Evolutionary conservation across 1,284 basidiomycete species (phyloP).

Genomic region (Lignosus rhinocerotis): DNA sequence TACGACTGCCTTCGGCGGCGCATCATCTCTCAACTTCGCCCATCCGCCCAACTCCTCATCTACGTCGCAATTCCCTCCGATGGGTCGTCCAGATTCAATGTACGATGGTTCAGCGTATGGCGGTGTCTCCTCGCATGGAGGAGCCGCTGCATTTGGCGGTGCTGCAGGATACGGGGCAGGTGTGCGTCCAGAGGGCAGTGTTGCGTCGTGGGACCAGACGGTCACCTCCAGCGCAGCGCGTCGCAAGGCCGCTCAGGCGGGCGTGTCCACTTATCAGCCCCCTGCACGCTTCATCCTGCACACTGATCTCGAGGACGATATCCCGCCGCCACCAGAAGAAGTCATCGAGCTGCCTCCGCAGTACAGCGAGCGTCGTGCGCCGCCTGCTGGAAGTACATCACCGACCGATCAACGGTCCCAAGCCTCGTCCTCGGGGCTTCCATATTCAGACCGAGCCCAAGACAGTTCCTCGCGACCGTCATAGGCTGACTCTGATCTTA

Average conservation of each 20-base stretch:
- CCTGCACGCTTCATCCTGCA: slow-evolving; percentile 66
- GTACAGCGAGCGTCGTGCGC: slow-evolving; percentile 55
- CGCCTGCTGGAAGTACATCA: slow-evolving; percentile 18
- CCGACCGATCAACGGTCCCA: background rate
- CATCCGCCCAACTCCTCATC: background rate
- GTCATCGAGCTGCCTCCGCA: slow-evolving; percentile 76
- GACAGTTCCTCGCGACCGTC: slow-evolving; percentile 6
- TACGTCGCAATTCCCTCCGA: slow-evolving; percentile 5
- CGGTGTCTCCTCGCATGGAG: background rate
- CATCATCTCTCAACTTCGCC: slow-evolving; percentile 7
- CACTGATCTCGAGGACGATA: slow-evolving; percentile 65
- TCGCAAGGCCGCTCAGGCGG: slow-evolving; percentile 54
- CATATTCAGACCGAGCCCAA: background rate
- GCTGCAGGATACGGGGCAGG: background rate
- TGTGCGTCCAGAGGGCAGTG: slow-evolving; percentile 9
- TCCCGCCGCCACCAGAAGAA: slow-evolving; percentile 40
- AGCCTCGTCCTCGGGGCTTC: background rate
- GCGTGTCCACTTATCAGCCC: slow-evolving; percentile 38
- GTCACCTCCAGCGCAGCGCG: slow-evolving; percentile 39
- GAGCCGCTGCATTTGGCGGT: background rate
- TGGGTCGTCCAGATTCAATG: slow-evolving; percentile 1
- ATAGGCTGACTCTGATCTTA: slow-evolving; percentile 4
- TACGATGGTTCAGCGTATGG: slow-evolving; percentile 8
- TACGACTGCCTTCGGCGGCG: background rate
- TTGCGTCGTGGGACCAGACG: slow-evolving; percentile 19